Evolutionary conservation across 2,329 filamentous ascomycete species (phyloP).

Genomic region (Alternaria postmessia): DNA sequence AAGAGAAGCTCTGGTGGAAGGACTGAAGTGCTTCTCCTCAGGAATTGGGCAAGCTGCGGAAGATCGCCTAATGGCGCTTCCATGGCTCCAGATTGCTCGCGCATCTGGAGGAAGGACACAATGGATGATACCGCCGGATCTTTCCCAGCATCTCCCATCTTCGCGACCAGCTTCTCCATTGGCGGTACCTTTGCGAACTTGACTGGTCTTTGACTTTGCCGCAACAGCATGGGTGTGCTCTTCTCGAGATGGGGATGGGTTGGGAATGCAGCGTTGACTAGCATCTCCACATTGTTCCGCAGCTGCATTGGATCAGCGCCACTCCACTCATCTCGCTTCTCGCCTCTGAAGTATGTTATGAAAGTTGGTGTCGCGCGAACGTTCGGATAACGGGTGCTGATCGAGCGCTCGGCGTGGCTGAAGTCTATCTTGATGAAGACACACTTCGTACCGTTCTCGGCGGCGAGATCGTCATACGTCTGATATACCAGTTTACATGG

Average conservation of each 20-base stretch:
- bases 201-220: conserved; percentile 71
- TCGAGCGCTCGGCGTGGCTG: conserved; percentile 68
- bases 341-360: conserved; percentile 79
- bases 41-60: conserved; percentile 66
- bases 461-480: conserved; percentile 79
- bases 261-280: conserved; percentile 78
- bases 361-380: conserved; percentile 87
- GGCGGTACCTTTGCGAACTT: conserved; percentile 82
- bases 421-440: conserved; percentile 86
- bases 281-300: conserved; percentile 73
- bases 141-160: conserved; percentile 72
- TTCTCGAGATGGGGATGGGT: conserved; percentile 78
- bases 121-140: conserved; percentile 70
- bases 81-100: conserved; percentile 65
- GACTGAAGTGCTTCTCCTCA: conserved; percentile 63
- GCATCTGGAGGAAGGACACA: conserved; percentile 73
- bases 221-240: conserved; percentile 73
- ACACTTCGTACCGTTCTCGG: conserved; percentile 72
- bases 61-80: conserved; percentile 77
- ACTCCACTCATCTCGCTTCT: conserved; percentile 80
- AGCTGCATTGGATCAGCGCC: conserved; percentile 76
- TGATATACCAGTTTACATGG: conserved; percentile 88
- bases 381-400: conserved; percentile 65
- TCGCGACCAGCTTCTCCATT: conserved; percentile 79
- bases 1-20: conserved; percentile 75